Conservation (phyloP, 371 early-diverging fungal genomes). For the Polyrhizophydium stewartii region DNA sequence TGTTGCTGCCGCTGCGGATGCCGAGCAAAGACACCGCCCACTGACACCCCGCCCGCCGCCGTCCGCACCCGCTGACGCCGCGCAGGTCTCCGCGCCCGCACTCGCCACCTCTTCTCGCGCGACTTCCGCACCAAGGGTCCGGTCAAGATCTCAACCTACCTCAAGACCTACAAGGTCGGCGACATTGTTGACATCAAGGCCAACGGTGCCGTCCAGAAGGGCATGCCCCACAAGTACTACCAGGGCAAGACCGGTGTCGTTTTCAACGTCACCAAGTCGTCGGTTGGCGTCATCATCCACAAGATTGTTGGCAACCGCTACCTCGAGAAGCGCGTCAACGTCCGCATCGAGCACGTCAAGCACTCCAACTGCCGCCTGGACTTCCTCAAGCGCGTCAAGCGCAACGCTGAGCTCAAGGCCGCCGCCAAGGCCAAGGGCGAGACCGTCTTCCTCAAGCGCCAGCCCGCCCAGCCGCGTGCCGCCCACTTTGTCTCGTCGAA, state of each 20-base stretch:
- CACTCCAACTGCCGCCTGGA: slow-evolving; percentile 99
- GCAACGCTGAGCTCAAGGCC: slow-evolving; percentile 82
- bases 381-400: slow-evolving; percentile 96
- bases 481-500: slow-evolving; percentile 86
- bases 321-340: slow-evolving; percentile 98
- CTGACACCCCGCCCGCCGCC: no score
- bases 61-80: no score
- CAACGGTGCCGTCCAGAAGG: slow-evolving; percentile 98
- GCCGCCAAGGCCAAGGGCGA: slow-evolving; percentile 65
- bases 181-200: slow-evolving; percentile 99
- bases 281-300: slow-evolving; percentile 98
- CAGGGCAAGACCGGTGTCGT: slow-evolving; percentile 98
- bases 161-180: slow-evolving; percentile 97
- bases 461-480: slow-evolving; percentile 87
- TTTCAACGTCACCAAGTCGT: slow-evolving; percentile 98
- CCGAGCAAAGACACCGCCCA: no score
- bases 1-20: no score
- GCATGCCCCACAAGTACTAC: slow-evolving; percentile 99
- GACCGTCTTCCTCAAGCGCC: slow-evolving; percentile 71
- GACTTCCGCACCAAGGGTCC: slow-evolving; percentile 94
- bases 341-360: slow-evolving; percentile 99
- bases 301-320: slow-evolving; percentile 97
- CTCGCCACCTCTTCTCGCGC: slow-evolving; percentile 97
- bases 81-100: slow-evolving; percentile 89
- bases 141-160: slow-evolving; percentile 93